Evolutionary conservation across 768 basidiomycete species (phyloP).

Genomic region (Tylopilus plumbeoviolaceoides): DNA sequence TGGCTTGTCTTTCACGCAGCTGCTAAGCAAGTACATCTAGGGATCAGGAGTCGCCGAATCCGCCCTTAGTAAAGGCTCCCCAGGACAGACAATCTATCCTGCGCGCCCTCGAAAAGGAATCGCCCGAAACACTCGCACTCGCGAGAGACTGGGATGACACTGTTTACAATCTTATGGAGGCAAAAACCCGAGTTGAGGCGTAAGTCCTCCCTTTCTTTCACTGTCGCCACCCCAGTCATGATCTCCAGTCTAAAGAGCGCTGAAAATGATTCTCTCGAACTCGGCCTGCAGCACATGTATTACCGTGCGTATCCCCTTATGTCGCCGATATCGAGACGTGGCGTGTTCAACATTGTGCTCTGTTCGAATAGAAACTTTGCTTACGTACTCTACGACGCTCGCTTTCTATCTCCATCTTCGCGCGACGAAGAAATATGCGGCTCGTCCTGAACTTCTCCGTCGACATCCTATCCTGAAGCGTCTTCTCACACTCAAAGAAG

Average conservation of each 20-base stretch:
- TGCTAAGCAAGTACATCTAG: conserved; percentile 15
- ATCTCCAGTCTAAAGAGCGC: conserved; percentile 44
- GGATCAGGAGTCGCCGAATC: conserved; percentile 7
- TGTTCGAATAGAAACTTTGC: conserved; percentile 63
- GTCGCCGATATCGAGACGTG: background rate
- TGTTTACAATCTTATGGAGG: conserved; percentile 45
- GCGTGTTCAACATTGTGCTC: background rate
- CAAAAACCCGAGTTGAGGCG: conserved; percentile 52
- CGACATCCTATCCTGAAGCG: conserved; percentile 71
- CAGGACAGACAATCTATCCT: conserved; percentile 58
- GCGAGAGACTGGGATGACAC: conserved; percentile 84
- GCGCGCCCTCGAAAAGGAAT: conserved; percentile 68
- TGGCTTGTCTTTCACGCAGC: background rate
- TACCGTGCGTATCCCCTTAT: conserved; percentile 63
- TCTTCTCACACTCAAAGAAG: conserved; percentile 79
- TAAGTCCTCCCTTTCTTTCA: conserved; percentile 30
- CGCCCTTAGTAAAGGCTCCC: conserved; percentile 30
- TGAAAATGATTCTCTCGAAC: conserved; percentile 48
- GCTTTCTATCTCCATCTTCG: conserved; percentile 93
- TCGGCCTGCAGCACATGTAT: conserved; percentile 78
- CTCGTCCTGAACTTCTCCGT: conserved; percentile 58
- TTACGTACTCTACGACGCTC: conserved; percentile 87
- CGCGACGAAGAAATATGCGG: conserved; percentile 58
- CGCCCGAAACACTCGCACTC: conserved; percentile 74
- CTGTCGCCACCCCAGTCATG: background rate